phyloP scores from a whole-genome alignment of 2,329 filamentous ascomycete species.

The Septoria petroselini region DNA sequence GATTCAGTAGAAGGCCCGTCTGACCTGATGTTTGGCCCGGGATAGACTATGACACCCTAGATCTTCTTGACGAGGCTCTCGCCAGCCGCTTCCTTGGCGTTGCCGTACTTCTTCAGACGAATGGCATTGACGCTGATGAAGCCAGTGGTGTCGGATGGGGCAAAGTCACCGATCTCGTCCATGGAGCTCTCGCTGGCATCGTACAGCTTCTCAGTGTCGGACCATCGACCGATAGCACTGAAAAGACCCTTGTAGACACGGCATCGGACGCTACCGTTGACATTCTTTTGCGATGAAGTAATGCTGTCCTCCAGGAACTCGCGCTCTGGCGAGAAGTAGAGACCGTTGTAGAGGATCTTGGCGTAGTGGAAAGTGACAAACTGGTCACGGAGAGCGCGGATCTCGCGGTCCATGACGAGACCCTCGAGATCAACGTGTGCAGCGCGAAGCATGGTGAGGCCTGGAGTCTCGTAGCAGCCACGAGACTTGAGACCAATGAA shows the following conservation, averaged over 20 bases:
- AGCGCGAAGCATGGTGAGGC: conserved; percentile 54
- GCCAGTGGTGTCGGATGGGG: conserved; percentile 62
- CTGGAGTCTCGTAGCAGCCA: conserved; percentile 73
- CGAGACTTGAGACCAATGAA: conserved; percentile 77
- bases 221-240: conserved; percentile 57
- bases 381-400: conserved; percentile 67
- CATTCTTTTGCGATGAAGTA: conserved; percentile 57
- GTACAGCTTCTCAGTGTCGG: conserved; percentile 68
- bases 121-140: conserved; percentile 71
- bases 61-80: conserved; percentile 34
- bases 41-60: not conserved
- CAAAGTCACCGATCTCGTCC: conserved; percentile 69
- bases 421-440: conserved; percentile 63
- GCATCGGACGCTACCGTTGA: conserved; percentile 61
- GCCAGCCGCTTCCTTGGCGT: conserved; percentile 40
- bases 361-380: conserved; percentile 65
- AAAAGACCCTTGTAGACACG: conserved; percentile 66
- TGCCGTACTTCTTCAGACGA: conserved; percentile 46
- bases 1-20: no score
- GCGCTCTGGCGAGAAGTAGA: conserved; percentile 68
- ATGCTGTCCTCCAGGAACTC: conserved; percentile 68
- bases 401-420: conserved; percentile 65
- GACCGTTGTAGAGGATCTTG: conserved; percentile 59
- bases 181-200: conserved; percentile 63
- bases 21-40: not conserved